Evolutionary conservation across 2,329 filamentous ascomycete species (phyloP).

Genomic region (Sarocladium oryzae): DNA sequence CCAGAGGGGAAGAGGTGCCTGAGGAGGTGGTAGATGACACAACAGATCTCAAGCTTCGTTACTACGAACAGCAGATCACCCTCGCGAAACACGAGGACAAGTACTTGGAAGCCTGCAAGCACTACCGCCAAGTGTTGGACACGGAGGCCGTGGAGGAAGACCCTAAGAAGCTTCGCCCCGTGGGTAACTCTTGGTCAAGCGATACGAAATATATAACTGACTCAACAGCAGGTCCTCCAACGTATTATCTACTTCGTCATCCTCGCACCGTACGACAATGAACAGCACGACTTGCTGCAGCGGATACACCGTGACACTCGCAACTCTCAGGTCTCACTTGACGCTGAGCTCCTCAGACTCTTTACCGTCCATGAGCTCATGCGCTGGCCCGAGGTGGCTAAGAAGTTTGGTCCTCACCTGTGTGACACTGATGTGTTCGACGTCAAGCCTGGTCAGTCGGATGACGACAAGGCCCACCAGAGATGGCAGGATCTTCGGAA

Average conservation of each 20-base stretch:
- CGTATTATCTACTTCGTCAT: conserved; percentile 97
- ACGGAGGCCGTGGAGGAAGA: conserved; percentile 94
- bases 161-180: conserved; percentile 74
- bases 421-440: conserved; percentile 88
- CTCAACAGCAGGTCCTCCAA: conserved; percentile 63
- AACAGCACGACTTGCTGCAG: conserved; percentile 95
- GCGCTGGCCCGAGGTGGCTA: conserved; percentile 92
- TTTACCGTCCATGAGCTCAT: conserved; percentile 96
- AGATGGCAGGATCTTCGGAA: conserved; percentile 95
- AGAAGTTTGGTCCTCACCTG: conserved; percentile 82
- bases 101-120: conserved; percentile 95
- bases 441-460: conserved; percentile 53
- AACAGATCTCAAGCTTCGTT: conserved; percentile 90
- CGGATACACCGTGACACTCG: conserved; percentile 82
- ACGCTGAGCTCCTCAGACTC: conserved; percentile 81
- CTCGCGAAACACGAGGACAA: conserved; percentile 96
- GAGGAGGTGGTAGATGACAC: conserved; percentile 80
- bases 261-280: conserved; percentile 94
- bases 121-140: conserved; percentile 94
- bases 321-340: conserved; percentile 68
- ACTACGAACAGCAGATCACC: conserved; percentile 95
- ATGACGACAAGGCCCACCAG: conserved; percentile 73
- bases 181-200: conserved; percentile 37
- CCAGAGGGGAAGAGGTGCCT: conserved; percentile 70
- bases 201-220: conserved; percentile 14